Percentiles rank a stretch among this genome's conserved stretches.
Conservation (phyloP, 2,329 filamentous ascomycete species). For the Thelonectria rubi region DNA sequence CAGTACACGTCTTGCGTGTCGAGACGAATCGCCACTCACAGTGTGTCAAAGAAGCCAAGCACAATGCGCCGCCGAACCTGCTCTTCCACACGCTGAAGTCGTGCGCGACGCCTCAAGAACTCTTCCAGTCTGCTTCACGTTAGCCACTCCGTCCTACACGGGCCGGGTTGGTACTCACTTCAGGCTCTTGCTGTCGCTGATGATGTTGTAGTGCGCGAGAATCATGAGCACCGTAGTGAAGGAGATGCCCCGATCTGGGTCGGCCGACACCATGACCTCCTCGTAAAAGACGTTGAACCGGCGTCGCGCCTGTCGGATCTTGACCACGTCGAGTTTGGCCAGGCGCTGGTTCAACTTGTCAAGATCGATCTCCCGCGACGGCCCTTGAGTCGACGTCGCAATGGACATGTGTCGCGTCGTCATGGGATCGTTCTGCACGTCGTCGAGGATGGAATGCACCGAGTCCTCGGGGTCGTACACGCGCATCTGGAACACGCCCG, state of each 20-base stretch:
- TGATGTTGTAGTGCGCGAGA: slow-evolving; percentile 97
- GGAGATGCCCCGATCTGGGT: slow-evolving; percentile 87
- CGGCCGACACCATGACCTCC: slow-evolving; percentile 92
- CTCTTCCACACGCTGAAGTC: slow-evolving; percentile 93
- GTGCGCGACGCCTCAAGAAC: slow-evolving; percentile 87
- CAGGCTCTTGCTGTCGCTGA: slow-evolving; percentile 95
- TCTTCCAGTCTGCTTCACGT: slow-evolving; percentile 77
- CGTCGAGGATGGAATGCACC: slow-evolving; percentile 84
- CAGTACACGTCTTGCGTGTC: not conserved
- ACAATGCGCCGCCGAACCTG: slow-evolving; percentile 91
- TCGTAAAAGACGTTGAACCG: slow-evolving; percentile 96
- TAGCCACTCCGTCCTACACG: slow-evolving; percentile 28
- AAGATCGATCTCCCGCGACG: slow-evolving; percentile 73
- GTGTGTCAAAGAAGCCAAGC: slow-evolving; percentile 92
- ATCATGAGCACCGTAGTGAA: slow-evolving; percentile 96
- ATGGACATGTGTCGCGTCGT: slow-evolving; percentile 64
- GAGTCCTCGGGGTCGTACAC: slow-evolving; percentile 94
- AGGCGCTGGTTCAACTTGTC: slow-evolving; percentile 78
- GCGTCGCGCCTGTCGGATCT: slow-evolving; percentile 77
- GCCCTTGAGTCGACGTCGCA: slow-evolving; percentile 60
- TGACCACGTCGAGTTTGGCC: slow-evolving; percentile 74
- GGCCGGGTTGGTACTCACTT: slow-evolving; percentile 59
- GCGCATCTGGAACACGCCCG: slow-evolving; percentile 95
- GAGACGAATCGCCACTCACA: slow-evolving; percentile 59
- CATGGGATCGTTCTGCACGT: slow-evolving; percentile 71